phyloP scores from a whole-genome alignment of 2,329 filamentous ascomycete genomes.

The Neonectria coccinea region DNA sequence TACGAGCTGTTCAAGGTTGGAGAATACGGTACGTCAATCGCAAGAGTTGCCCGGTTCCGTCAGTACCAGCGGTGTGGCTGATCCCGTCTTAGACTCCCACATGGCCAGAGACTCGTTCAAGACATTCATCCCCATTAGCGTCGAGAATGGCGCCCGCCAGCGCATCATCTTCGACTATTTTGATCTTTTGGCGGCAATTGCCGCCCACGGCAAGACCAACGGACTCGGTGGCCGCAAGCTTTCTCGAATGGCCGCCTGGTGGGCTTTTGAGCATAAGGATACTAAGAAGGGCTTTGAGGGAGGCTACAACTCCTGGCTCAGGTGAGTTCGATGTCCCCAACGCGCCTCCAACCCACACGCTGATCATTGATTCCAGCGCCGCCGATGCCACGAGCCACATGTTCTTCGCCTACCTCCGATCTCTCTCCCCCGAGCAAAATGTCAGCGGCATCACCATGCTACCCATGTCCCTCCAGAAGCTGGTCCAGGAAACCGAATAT shows the following conservation, averaged over 20 bases:
- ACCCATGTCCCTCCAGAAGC: slow-evolving; percentile 89
- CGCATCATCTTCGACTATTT: slow-evolving; percentile 97
- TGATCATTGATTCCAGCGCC: slow-evolving; percentile 66
- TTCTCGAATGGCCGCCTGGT: slow-evolving; percentile 96
- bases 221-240: slow-evolving; percentile 93
- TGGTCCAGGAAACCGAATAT: slow-evolving; percentile 93
- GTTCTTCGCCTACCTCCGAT: slow-evolving; percentile 97
- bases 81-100: slow-evolving; percentile 78
- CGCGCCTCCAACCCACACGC: slow-evolving; percentile 20
- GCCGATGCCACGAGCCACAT: slow-evolving; percentile 96
- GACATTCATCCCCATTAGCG: slow-evolving; percentile 94
- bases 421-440: slow-evolving; percentile 83
- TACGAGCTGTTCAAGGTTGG: slow-evolving; percentile 97
- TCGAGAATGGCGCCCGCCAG: slow-evolving; percentile 85
- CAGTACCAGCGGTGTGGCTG: slow-evolving; percentile 27
- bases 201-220: slow-evolving; percentile 92
- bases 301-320: slow-evolving; percentile 89
- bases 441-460: slow-evolving; percentile 85
- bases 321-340: slow-evolving; percentile 60
- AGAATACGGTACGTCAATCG: slow-evolving; percentile 75
- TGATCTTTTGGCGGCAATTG: slow-evolving; percentile 89
- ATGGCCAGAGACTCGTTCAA: slow-evolving; percentile 94
- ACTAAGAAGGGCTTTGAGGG: slow-evolving; percentile 92
- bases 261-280: slow-evolving; percentile 94
- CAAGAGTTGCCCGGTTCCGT: slow-evolving; percentile 9